Conservation (phyloP, 139 green algal species). For the Picochlorum sp. region DNA sequence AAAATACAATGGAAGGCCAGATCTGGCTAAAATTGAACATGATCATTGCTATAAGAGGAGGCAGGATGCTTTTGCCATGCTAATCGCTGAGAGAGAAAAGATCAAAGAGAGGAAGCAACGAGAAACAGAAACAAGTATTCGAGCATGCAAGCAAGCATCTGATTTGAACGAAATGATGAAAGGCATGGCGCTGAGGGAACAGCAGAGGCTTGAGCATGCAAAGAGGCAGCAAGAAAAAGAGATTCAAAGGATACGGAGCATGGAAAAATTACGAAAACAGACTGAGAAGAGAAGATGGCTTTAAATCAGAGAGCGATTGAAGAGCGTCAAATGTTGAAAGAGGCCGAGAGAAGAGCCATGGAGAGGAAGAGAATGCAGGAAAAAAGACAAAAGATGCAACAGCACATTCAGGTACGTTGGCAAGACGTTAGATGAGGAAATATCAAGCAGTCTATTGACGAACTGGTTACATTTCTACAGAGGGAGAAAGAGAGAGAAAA, state of each 20-base stretch:
- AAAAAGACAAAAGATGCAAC: neutral
- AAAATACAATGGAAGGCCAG: conserved; percentile 22
- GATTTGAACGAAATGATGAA: conserved; percentile 25
- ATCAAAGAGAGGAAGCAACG: neutral
- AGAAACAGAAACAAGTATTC: neutral
- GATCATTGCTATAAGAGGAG: conserved; percentile 54
- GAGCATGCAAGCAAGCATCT: neutral
- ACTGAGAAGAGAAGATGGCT: neutral
- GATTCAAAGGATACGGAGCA: conserved; percentile 31
- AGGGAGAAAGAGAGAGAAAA: neutral
- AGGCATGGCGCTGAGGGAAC: neutral
- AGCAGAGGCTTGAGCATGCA: conserved; percentile 8
- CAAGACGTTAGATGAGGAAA: neutral
- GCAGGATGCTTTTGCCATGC: conserved; percentile 51
- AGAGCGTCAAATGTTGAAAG: neutral
- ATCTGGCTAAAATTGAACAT: conserved; percentile 56
- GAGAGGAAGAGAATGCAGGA: neutral
- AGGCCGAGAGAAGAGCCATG: neutral
- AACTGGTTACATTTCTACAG: neutral
- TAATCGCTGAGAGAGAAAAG: conserved; percentile 36
- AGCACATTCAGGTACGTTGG: neutral
- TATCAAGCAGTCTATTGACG: no score
- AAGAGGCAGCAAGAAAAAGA: conserved; percentile 35
- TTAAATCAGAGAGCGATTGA: neutral
- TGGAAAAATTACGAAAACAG: conserved; percentile 7